Evolutionary conservation across 1,284 basidiomycete species (phyloP).

Genomic region (Naganishia cerealis): DNA sequence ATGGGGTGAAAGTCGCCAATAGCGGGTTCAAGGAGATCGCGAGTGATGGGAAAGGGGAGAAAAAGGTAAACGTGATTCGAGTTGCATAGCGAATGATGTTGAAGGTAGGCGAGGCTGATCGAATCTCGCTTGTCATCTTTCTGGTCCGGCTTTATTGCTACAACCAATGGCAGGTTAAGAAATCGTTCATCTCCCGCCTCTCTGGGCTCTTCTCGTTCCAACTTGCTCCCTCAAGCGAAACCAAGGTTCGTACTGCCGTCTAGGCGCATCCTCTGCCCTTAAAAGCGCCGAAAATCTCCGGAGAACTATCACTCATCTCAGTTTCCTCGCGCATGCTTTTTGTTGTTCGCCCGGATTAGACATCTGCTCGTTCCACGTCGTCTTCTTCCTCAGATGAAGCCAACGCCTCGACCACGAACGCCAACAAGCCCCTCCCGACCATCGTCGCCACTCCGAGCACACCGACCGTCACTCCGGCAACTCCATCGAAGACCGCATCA

Average conservation of each 20-base stretch:
- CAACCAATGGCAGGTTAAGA: slow-evolving; percentile 4
- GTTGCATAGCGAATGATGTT: not conserved
- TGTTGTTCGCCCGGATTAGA: not conserved
- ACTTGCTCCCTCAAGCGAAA: slow-evolving; percentile 1
- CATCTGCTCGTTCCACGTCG: slow-evolving; percentile 6
- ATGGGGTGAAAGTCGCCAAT: not conserved
- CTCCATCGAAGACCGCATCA: slow-evolving; percentile 10
- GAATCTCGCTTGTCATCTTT: no score
- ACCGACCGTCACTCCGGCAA: slow-evolving; percentile 19
- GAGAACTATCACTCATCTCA: not conserved
- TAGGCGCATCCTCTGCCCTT: not conserved
- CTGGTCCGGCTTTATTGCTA: no score
- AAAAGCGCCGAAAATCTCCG: not conserved
- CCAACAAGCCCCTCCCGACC: not conserved
- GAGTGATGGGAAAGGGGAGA: slow-evolving; percentile 4
- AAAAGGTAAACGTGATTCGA: not conserved
- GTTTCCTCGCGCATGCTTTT: not conserved
- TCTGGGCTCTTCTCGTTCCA: slow-evolving; percentile 26
- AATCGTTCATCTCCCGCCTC: slow-evolving; percentile 26
- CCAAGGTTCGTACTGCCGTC: slow-evolving; percentile 14
- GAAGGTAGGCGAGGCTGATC: not conserved
- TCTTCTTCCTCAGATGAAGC: slow-evolving; percentile 15
- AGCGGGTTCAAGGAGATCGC: not conserved
- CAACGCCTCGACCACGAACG: not conserved
- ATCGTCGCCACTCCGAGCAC: not conserved